Base-by-base conservation (phyloP, 441 rosid genomes). In the Sinapis alba region DNA sequence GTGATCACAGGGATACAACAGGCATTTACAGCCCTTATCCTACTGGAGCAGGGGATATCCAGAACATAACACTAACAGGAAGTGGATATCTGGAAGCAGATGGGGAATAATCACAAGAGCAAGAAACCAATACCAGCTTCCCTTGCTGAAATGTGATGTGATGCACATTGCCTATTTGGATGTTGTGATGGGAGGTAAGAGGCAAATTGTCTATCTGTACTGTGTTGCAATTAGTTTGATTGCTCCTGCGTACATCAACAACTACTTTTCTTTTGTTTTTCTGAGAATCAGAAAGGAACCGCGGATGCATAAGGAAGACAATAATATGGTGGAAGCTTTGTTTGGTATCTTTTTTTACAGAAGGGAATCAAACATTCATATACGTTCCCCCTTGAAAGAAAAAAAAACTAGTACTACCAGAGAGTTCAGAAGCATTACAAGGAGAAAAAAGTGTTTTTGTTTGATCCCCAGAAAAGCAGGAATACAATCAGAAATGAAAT, bases 401-500 rank as follows among this genome's bases (percentile, higher is more conserved):
- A 69, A 75, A 61, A 62, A 76, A 76, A 69, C 59, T 69, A 62
- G 51, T 56, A 70, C 54, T 64, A 69, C 54, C 43, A 57, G 80
- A 64, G 71, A 64, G 18, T 27, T 70, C 13, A 34, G 58, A 6
- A 64, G 57, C 19, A 65, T n/a, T 77, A 77, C 72, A 65, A 34
- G 69, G 73, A 54, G 54, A 51, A 72, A 30, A 53, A 9, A 12
- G 12, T 34, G 36, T 47, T 47, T 47, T 16, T 34, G 36, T 47
- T 50, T 51, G 47, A 65, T 36, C 21, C 58, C 57, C 20, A 30
- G 3, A 16, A 38, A 41, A 41, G 51, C 50, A 36, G 67, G 51
- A 26, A 41, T 19, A 61, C 28, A 53, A 26, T 78, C 78, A 78
- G 56, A 79, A 73, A 74, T 79, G 82, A 20, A 74, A 79, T 69